Percentiles rank a stretch among this genome's conserved stretches.
These are phyloP conservation scores for Acorus gramineus DNA, from an alignment of 106 monocot genomes.

Conservation along the genomic window DNA sequence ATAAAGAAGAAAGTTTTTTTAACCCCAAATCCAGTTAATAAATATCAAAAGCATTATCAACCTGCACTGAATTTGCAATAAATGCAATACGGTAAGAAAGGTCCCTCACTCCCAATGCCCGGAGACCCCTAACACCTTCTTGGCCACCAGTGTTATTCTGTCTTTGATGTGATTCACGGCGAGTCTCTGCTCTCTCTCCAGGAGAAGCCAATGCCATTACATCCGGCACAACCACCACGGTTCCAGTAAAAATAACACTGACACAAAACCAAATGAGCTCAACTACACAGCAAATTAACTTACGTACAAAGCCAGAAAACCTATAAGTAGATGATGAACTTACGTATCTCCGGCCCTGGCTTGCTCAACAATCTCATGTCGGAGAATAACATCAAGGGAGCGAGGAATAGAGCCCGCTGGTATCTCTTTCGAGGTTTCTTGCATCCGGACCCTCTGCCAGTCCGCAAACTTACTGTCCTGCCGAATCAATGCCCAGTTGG, in stretches of 20 bases:
- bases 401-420: constrained; percentile 96
- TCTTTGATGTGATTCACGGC: constrained; percentile 69
- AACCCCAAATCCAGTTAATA: too few relatives aligned
- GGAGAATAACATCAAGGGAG: constrained; percentile 81
- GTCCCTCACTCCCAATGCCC: constrained; percentile 80
- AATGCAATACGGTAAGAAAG: constrained; percentile 93
- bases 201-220: constrained; percentile 91
- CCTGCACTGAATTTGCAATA: constrained; percentile 96
- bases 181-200: constrained; percentile 87
- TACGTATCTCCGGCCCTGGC: constrained; percentile 99
- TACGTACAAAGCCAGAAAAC: neutral
- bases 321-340: neutral
- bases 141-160: constrained; percentile 55
- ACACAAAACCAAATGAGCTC: constrained; percentile 2
- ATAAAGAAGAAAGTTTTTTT: too few relatives aligned
- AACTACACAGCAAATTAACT: neutral
- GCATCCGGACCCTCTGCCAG: constrained; percentile 93
- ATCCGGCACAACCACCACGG: constrained; percentile 86
- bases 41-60: constrained; percentile 8
- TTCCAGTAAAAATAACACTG: constrained; percentile 86
- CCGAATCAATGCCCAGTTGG: constrained; percentile 79
- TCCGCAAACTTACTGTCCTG: constrained; percentile 99
- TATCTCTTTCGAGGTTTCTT: constrained; percentile 98
- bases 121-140: constrained; percentile 79
- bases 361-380: constrained; percentile 97